These are phyloP conservation scores for Wallacemonas sp. DNA, from an alignment of 208 protist genomes.

Conservation along the genomic window DNA sequence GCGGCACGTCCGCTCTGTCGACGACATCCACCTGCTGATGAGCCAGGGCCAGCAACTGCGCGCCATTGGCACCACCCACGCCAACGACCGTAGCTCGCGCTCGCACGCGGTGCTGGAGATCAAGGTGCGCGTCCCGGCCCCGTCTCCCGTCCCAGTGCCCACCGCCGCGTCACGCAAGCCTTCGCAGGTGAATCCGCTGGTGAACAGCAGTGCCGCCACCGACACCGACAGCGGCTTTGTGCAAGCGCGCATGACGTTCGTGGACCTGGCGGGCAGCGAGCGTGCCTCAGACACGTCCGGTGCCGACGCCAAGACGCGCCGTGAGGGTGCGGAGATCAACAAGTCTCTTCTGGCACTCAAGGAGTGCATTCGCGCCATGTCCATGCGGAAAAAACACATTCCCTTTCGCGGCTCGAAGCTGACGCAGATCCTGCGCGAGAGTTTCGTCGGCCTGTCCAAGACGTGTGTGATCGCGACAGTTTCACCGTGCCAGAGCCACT, in stretches of 20 bases:
- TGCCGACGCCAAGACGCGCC: conserved; percentile 86
- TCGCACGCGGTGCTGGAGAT: conserved; percentile 88
- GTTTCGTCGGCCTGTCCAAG: conserved; percentile 92
- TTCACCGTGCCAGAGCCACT: conserved; percentile 79
- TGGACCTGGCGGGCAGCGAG: conserved; percentile 99
- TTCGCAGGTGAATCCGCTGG: background rate
- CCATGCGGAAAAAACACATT: conserved; percentile 89
- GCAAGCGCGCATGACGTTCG: conserved; percentile 95
- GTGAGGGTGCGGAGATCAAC: conserved; percentile 97
- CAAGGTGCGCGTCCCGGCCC: conserved; percentile 38
- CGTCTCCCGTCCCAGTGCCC: background rate
- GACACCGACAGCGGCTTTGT: background rate
- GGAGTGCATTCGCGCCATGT: conserved; percentile 97
- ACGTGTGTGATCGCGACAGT: conserved; percentile 95
- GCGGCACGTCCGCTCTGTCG: conserved; percentile 52
- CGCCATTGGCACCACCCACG: conserved; percentile 81
- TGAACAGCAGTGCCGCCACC: background rate
- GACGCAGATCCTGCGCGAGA: conserved; percentile 95
- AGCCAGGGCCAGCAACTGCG: conserved; percentile 71
- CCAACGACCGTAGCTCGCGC: conserved; percentile 82
- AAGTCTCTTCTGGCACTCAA: conserved; percentile 97
- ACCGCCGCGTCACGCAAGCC: background rate
- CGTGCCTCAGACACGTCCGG: conserved; percentile 92
- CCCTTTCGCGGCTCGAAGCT: conserved; percentile 97
- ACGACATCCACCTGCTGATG: conserved; percentile 83